Evolutionary conservation across 139 green algal species (phyloP), one percentile per base, ranked within the genome.

Genomic region (Astrephomene gubernaculifera): DNA sequence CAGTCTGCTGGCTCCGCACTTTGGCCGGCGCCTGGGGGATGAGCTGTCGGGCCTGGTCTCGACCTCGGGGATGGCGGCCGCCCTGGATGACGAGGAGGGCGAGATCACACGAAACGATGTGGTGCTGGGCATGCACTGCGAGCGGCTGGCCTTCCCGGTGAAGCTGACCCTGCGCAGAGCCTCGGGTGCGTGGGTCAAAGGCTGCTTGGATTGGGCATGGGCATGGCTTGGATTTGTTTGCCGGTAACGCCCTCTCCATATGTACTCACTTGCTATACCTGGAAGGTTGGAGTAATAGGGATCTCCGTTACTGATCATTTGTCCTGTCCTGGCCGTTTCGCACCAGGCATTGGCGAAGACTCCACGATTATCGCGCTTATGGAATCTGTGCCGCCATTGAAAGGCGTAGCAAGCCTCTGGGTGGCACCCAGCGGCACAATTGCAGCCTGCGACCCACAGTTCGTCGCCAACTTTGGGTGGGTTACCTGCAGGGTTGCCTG

Each of bases 311-410:
- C n/a, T n/a, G n/a, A n/a, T n/a, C n/a, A n/a, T n/a, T n/a, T n/a
- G n/a, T n/a, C n/a, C n/a, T n/a, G n/a, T n/a, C n/a, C n/a, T n/a
- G n/a, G n/a, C n/a, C n/a, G n/a, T n/a, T n/a, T n/a, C n/a, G n/a
- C n/a, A n/a, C n/a, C 41, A 83, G 76, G 76, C 31, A 60, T 83
- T 29, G 76, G 76, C 21, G 76, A 83, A 41, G 76, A 83, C 43
- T 73, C 60, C 3, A 83, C 76, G 0, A 73, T 83, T 33, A 68
- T 83, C 29, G 60, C n/a, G 0, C 33, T 83, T 39, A 12, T 72
- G 39, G 76, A 83, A 60, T 60, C 76, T 0, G 17, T 83, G 10
- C 76, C 38, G 1, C 39, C 60, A 21, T 3, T 44, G 14, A 35
- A 6, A 1, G 43, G 41, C 41, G 25, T 33, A 1, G 76, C 76